Base-by-base conservation (phyloP, 495 filamentous ascomycete species). In the Gamarada debralockiae region DNA sequence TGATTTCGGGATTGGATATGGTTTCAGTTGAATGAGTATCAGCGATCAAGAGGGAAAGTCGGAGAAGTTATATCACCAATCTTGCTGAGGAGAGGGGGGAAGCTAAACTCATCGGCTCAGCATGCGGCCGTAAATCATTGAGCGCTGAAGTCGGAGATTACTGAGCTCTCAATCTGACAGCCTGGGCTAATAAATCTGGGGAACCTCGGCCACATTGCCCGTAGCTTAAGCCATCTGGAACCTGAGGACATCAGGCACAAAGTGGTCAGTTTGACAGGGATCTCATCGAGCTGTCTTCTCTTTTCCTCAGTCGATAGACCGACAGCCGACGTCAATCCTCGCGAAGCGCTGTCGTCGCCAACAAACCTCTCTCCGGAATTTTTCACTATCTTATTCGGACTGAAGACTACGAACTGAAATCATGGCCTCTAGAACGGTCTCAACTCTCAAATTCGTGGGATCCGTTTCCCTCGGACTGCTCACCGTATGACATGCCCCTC, bases 401-500 rank as follows among this genome's bases (percentile, higher is more conserved):
- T 29, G 42, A 8, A 43, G 2, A 41, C 5, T 37, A 34, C 22
- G 20, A 20, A 17, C 22, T 10, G 4, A 2, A 40, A 41, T 40
- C 57, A 93, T 95, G 89, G 75, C 85, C 50, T 76, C 80, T 53
- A 75, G 73, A 49, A 80, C 77, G 61, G 73, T 95, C 65, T 81
- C 88, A 37, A 69, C 86, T 65, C 78, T 83, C 67, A 96, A 96
- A 69, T 96, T 96, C 68, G 84, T 95, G 52, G 91, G 91, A 60
- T 91, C 89, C 22, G 79, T 95, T 51, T 90, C 84, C 45, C 77
- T 96, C 25, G 91, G 91, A 52, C 78, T 96, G 18, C 68, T 95
- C 65, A 96, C 91, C 22, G 57, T 60, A 50, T 12, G 57, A 46
- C 27, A 29, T 46, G 9, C 57, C 51, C 52, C 90, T 95, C 47